These are phyloP conservation scores for Alternaria angustiovoidea DNA, from an alignment of 2,329 filamentous ascomycete genomes.

Conservation along the genomic window DNA sequence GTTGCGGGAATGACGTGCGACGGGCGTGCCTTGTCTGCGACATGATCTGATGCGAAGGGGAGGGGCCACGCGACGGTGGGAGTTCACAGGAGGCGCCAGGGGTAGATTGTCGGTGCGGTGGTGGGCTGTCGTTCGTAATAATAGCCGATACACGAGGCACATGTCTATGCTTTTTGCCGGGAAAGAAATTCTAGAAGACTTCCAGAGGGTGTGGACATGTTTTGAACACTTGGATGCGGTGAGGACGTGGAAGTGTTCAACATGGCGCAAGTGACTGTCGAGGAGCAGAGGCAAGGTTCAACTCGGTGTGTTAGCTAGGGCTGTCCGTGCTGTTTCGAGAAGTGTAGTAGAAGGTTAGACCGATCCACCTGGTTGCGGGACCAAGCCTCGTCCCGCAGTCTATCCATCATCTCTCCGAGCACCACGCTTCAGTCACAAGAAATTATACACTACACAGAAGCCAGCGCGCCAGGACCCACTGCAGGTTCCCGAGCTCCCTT, in stretches of 20 bases:
- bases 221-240: neutral
- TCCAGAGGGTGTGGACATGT: constrained; percentile 3
- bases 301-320: neutral
- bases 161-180: constrained; percentile 9
- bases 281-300: neutral
- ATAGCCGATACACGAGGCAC: constrained; percentile 8
- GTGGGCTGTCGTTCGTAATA: constrained; percentile 8
- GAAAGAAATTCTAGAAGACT: neutral
- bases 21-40: constrained; percentile 17
- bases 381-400: constrained; percentile 24
- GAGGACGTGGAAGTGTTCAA: neutral
- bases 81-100: constrained; percentile 14
- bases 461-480: constrained; percentile 4
- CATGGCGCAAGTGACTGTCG: no score
- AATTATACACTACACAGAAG: constrained; percentile 4
- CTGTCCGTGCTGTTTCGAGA: constrained; percentile 20
- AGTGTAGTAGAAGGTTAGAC: constrained; percentile 17
- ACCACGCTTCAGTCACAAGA: constrained; percentile 14
- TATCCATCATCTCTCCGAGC: constrained; percentile 21
- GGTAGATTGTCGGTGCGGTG: constrained; percentile 3
- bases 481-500: constrained; percentile 7
- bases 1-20: constrained; percentile 19
- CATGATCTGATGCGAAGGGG: constrained; percentile 21
- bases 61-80: constrained; percentile 16
- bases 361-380: constrained; percentile 22